These are phyloP conservation scores for Nicotiana obtusifolia DNA, from an alignment of 257 asterid genomes.

Conservation along the genomic window DNA sequence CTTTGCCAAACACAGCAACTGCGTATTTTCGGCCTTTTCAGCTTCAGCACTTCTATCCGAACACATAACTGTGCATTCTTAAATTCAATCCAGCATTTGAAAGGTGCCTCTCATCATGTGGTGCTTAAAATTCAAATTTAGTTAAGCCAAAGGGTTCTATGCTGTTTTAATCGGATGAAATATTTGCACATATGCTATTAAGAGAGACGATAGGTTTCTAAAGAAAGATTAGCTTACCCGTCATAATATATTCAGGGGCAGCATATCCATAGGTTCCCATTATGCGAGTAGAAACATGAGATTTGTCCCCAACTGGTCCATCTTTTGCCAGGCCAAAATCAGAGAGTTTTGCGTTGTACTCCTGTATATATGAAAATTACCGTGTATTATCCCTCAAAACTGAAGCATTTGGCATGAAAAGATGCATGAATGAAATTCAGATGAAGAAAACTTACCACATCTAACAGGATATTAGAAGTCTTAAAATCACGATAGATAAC, in stretches of 20 bases:
- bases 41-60: background rate
- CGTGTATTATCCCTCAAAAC: background rate
- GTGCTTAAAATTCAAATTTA: background rate
- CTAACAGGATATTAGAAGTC: constrained; percentile 81
- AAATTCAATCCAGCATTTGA: background rate
- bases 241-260: constrained; percentile 74
- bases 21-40: background rate
- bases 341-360: constrained; percentile 68
- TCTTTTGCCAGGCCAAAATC: constrained; percentile 85
- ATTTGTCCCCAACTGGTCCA: constrained; percentile 80
- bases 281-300: constrained; percentile 83
- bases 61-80: background rate
- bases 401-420: background rate
- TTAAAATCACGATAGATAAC: constrained; percentile 90
- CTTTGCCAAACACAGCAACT: background rate
- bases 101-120: background rate
- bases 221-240: constrained; percentile 30
- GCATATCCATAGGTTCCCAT: constrained; percentile 85
- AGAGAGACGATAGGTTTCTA: background rate
- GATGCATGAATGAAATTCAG: background rate
- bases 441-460: constrained; percentile 36
- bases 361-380: constrained; percentile 32
- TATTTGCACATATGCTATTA: background rate
- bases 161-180: background rate
- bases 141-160: background rate